Evolutionary conservation across 2,329 filamentous ascomycete species (phyloP).

Genomic region (Colletotrichum chlorophyti): DNA sequence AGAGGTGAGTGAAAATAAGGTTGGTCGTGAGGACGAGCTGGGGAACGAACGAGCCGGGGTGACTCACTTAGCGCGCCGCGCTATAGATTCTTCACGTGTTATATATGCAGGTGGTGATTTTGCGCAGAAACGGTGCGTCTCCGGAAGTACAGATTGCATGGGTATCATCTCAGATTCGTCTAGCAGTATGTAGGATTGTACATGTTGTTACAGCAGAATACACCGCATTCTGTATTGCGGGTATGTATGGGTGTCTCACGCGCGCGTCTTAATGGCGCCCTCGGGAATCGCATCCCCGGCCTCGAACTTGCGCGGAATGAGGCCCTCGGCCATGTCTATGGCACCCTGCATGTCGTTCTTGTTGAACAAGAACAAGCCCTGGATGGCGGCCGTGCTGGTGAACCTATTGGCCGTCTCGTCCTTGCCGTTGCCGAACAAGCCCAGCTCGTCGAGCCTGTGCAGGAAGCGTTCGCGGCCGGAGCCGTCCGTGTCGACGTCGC

Average conservation of each 20-base stretch:
- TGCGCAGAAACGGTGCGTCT: no score
- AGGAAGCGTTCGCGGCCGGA: slow-evolving; percentile 74
- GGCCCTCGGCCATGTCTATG: slow-evolving; percentile 76
- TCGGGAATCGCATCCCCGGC: slow-evolving; percentile 46
- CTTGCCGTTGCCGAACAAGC: slow-evolving; percentile 68
- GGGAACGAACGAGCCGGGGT: not conserved
- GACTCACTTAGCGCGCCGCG: not conserved
- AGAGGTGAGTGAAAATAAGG: not conserved
- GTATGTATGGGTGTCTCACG: slow-evolving; percentile 37
- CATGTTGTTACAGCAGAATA: slow-evolving; percentile 14
- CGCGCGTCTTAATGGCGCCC: slow-evolving; percentile 49
- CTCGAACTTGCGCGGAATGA: slow-evolving; percentile 65
- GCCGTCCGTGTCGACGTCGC: slow-evolving; percentile 74
- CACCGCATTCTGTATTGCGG: not conserved
- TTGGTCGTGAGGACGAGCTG: not conserved
- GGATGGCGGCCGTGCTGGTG: slow-evolving; percentile 89
- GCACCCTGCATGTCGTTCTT: slow-evolving; percentile 90
- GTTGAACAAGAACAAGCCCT: slow-evolving; percentile 94
- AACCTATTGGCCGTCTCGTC: slow-evolving; percentile 55
- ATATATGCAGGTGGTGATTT: no score
- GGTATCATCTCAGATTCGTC: slow-evolving; percentile 3
- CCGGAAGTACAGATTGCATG: no score
- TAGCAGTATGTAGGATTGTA: slow-evolving; percentile 7
- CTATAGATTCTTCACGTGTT: not conserved
- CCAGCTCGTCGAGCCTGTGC: slow-evolving; percentile 70